Evolutionary conservation across 169 alveolate genomes (phyloP).

Genomic region (Cryptosporidium tyzzeri): DNA sequence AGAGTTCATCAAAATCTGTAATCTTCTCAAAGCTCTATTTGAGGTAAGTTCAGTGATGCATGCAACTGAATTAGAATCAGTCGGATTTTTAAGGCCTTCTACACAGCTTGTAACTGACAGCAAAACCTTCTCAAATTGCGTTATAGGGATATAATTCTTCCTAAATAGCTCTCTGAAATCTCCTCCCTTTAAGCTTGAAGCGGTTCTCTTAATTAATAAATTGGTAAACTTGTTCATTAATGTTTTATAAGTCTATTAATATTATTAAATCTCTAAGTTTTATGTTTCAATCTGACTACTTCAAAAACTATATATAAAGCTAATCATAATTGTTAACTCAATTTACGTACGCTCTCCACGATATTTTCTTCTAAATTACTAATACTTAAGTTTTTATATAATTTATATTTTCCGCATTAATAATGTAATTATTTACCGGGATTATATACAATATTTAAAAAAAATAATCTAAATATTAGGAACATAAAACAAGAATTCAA

Average conservation of each 20-base stretch:
- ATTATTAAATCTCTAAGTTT: neutral
- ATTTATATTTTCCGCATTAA: neutral
- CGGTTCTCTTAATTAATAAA: neutral
- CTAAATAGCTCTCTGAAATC: slow-evolving; percentile 12
- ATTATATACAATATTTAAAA: too few species aligned
- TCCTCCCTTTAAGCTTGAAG: neutral
- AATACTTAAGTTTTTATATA: too few species aligned
- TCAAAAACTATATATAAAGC: neutral
- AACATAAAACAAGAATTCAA: too few species aligned
- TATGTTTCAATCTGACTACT: too few species aligned
- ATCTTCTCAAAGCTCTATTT: neutral
- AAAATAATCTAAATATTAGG: neutral
- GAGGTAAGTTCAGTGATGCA: slow-evolving; percentile 18
- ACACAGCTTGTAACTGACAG: neutral
- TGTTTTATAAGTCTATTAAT: neutral
- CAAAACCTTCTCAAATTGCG: slow-evolving; percentile 1
- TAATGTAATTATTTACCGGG: neutral
- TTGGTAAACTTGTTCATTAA: neutral
- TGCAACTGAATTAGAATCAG: slow-evolving; percentile 26
- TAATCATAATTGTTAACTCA: neutral
- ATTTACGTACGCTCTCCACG: too few species aligned
- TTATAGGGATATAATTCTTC: slow-evolving; percentile 11
- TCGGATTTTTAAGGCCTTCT: neutral
- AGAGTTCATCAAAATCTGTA: neutral
- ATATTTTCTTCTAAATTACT: too few species aligned